phyloP scores from a whole-genome alignment of 2,329 filamentous ascomycete species.

The Colletotrichum endophyticum region DNA sequence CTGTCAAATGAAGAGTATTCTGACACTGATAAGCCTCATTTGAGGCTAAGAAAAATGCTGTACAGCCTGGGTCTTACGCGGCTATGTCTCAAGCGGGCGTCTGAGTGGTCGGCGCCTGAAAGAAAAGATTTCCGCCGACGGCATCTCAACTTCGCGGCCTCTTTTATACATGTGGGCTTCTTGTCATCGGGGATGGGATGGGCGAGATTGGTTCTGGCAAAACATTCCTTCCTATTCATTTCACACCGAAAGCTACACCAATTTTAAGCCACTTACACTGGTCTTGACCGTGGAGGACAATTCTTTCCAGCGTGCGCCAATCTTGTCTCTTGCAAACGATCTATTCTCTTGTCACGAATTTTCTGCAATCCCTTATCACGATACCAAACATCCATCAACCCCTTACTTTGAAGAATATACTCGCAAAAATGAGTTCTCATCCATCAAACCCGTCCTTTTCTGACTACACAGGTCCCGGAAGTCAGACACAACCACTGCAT shows the following conservation, averaged over 20 bases:
- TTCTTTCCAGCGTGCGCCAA: not conserved
- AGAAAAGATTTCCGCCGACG: not conserved
- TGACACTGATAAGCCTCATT: not conserved
- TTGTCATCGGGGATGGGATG: not conserved
- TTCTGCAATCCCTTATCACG: not conserved
- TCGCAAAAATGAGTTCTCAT: not conserved
- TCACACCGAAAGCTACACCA: not conserved
- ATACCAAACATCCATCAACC: not conserved
- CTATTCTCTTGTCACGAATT: not conserved
- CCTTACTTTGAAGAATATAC: not conserved
- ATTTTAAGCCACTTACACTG: not conserved
- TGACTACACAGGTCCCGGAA: not conserved
- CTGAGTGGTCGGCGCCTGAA: not conserved
- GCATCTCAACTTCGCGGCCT: not conserved
- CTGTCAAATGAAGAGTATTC: not conserved
- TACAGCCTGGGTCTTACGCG: not conserved
- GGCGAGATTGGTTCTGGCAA: not conserved
- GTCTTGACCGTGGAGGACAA: not conserved
- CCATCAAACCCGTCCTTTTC: not conserved
- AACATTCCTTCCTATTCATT: not conserved
- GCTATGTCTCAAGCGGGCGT: not conserved
- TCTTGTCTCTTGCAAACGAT: not conserved
- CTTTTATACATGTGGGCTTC: not conserved
- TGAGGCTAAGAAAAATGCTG: not conserved
- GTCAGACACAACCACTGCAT: not conserved